phyloP scores from a whole-genome alignment of 75 land plant genomes.

The Picea glauca region DNA sequence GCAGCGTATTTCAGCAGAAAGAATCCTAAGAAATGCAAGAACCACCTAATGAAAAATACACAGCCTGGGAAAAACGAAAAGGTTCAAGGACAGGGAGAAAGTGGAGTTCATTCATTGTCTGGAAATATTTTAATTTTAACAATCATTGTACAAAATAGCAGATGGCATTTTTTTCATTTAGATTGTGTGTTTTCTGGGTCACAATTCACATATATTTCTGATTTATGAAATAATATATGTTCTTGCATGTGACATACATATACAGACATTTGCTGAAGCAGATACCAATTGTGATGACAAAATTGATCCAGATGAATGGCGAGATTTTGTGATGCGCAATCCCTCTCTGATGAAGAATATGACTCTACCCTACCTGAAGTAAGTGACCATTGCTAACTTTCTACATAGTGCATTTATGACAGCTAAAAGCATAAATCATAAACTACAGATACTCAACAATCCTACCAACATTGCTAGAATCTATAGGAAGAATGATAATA shows the following conservation, averaged over 20 bases:
- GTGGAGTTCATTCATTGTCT: background rate
- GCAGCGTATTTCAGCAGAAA: background rate
- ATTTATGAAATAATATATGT: slow-evolving; percentile 5
- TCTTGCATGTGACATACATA: background rate
- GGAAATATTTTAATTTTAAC: background rate
- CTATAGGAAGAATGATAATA: no score
- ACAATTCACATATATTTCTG: background rate
- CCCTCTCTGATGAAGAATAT: slow-evolving; percentile 58
- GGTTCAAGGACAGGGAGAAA: no score
- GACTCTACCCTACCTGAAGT: slow-evolving; percentile 52
- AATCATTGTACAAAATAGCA: background rate
- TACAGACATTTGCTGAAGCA: slow-evolving; percentile 93
- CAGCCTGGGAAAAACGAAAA: background rate
- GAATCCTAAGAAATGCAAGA: background rate
- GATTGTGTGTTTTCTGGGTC: background rate
- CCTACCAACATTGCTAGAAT: no score
- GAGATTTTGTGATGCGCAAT: slow-evolving; percentile 40
- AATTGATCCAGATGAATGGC: slow-evolving; percentile 63
- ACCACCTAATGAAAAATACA: background rate
- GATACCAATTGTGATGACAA: slow-evolving; percentile 52
- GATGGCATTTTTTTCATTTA: background rate
- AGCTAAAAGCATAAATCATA: no score
- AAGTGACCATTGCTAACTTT: slow-evolving; percentile 1
- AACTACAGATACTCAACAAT: no score
- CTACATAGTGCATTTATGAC: no score